Evolutionary conservation across 2,329 filamentous ascomycete genomes (phyloP).

Genomic region (Colletotrichum sp.): DNA sequence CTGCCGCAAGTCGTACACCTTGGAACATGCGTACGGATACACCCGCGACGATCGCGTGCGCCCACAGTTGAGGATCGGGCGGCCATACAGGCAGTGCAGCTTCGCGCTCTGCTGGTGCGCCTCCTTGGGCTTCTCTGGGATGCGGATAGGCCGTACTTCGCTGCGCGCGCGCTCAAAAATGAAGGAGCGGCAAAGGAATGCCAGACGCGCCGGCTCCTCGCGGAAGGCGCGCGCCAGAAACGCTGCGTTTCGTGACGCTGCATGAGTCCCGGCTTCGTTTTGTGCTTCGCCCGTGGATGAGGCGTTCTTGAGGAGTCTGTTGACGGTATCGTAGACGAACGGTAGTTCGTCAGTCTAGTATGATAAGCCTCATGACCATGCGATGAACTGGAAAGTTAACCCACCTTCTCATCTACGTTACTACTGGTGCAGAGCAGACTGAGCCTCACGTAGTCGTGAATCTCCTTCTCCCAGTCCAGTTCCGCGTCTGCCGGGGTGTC

Average conservation of each 20-base stretch:
- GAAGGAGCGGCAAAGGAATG: conserved; percentile 68
- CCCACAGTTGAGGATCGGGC: conserved; percentile 53
- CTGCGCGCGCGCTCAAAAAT: conserved; percentile 64
- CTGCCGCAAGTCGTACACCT: conserved; percentile 76
- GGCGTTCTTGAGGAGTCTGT: conserved; percentile 49
- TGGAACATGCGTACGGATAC: conserved; percentile 68
- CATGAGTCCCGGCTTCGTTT: conserved; percentile 38
- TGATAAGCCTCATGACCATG: not conserved
- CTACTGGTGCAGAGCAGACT: conserved; percentile 43
- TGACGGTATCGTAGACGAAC: conserved; percentile 53
- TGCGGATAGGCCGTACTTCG: conserved; percentile 18
- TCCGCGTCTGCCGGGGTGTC: conserved; percentile 36
- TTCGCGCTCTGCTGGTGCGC: conserved; percentile 71
- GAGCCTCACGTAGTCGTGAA: conserved; percentile 50
- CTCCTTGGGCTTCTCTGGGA: conserved; percentile 30
- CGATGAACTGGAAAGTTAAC: not conserved
- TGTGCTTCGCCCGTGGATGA: conserved; percentile 36
- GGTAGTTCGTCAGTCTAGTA: conserved; percentile 46
- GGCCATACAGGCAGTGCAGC: conserved; percentile 72
- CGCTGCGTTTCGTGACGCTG: conserved; percentile 51
- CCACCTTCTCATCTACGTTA: conserved; percentile 44
- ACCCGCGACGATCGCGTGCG: conserved; percentile 39
- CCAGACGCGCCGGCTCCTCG: conserved; percentile 56
- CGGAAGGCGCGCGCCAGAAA: conserved; percentile 50
- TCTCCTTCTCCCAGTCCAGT: conserved; percentile 46